Base-by-base conservation (phyloP, 306 rosid genomes). In the Abrus precatorius region DNA sequence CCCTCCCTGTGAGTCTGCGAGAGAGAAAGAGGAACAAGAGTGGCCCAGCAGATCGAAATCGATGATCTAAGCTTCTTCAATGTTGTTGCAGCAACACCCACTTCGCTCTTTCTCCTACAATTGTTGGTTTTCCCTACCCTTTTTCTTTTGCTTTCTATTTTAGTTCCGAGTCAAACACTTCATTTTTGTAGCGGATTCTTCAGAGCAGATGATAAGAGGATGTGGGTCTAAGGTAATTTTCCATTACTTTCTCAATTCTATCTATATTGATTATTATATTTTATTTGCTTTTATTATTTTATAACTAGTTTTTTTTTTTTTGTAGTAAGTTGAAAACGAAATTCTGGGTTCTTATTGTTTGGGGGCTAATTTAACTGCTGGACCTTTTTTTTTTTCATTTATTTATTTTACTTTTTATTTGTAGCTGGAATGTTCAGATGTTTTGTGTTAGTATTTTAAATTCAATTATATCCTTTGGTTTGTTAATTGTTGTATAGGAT, bases 11-110 rank as follows among this genome's bases (percentile, higher is more conserved):
- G 88, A 64, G 78, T 83, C 71, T 78, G 8, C 61, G 62, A 77
- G 91, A 68, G 89, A 83, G 87, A 69, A 53, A 74, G 49, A 74
- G 79, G 53, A 9, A 53, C 32, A 68, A 0, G 82, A 88, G 82
- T 90, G 87, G 86, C 93, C 90, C 92, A 88, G 88, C 78, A 85
- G 94, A 92, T 94, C 98, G 97, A 95, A 93, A 92, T 87, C 96
- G 87, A 91, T 89, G 97, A 95, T 92, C 97, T 84, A 66, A 85
- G 84, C 87, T 85, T 69, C 74, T 76, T 88, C 88, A 86, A 84
- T 90, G 92, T 87, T 82, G 93, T 88, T 89, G 44, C 83, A 57
- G 63, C 86, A 72, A 77, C 80, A 81, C 89, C 87, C 85, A 83
- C 90, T 85, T 84, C 55, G 74, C 54, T 86, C 38, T 88, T 89